Percentiles rank a stretch among this genome's conserved stretches.
phyloP scores from a whole-genome alignment of 2,329 filamentous ascomycete species.

The Microdochium trichocladiopsis region DNA sequence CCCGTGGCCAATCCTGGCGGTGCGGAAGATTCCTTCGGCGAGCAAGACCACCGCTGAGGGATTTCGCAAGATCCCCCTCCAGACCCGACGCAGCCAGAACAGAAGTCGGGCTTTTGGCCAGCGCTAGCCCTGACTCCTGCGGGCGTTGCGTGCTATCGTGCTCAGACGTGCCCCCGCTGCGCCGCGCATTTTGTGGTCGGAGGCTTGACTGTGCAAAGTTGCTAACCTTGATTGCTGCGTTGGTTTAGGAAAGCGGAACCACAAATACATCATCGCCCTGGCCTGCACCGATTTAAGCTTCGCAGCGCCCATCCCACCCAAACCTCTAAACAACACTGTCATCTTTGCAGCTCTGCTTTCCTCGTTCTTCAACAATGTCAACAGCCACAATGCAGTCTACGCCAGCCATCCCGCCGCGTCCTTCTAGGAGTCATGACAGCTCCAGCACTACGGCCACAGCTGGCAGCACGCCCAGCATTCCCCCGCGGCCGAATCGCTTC shows the following conservation, averaged over 20 bases:
- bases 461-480: conserved; percentile 56
- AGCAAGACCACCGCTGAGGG: not conserved
- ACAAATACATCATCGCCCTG: not conserved
- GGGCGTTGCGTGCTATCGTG: not conserved
- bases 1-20: too few relatives aligned
- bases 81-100: not conserved
- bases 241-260: not conserved
- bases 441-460: conserved; percentile 21
- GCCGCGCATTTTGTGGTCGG: not conserved
- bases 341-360: conserved; percentile 4
- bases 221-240: not conserved
- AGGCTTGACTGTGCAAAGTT: not conserved
- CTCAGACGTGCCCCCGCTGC: not conserved
- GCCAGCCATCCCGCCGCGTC: conserved; percentile 51
- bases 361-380: conserved; percentile 33
- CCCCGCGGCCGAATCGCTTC: conserved; percentile 58
- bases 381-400: conserved; percentile 38
- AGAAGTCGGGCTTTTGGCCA: not conserved
- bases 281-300: not conserved
- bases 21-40: not conserved
- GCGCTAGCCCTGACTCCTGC: not conserved
- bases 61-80: not conserved
- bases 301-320: not conserved
- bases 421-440: conserved; percentile 41
- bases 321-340: conserved; percentile 4